Base-by-base conservation (phyloP, 768 basidiomycete genomes). In the Macrolepiota fuliginosa region DNA sequence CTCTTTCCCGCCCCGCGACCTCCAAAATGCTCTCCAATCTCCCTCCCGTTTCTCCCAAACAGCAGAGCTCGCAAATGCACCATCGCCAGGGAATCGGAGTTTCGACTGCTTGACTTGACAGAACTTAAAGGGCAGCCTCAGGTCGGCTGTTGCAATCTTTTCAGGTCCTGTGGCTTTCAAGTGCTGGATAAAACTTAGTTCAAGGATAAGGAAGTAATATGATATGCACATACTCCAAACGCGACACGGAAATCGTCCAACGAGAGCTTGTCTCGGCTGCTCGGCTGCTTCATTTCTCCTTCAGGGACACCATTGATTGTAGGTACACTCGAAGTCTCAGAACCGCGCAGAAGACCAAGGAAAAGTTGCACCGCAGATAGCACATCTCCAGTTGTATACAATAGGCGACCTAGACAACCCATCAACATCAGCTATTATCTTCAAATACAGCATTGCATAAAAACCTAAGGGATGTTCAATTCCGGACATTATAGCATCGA, bases 171-270 rank as follows among this genome's bases (percentile, higher is more conserved):
- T 88, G 1, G 83, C 78, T 58, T 81, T 85, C 64, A 91, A 80
- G 74, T 96, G 94, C 94, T 96, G 58, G 37, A 45, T 37, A 11
- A 47, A 39, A 58, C 39, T 24, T 52, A 13, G 27, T 50, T 49
- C 29, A 54, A 22, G 37, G 49, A n/a, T 4, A 27, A 61, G 12
- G 22, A 47, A 37, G 58, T 15, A 36, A 15, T 22, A 54, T 25
- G n/a, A 51, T 12, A 39, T 56, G n/a, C 19, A 65, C 81, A 61
- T 70, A 96, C 95, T 69, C 86, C 82, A 67, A 91, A 90, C 4
- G 97, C 93, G 13, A 94, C 85, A 24, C 85, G 83, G 68, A 98
- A 92, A 74, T 99, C 96, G 61, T 96, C 92, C 37, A 98, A 70
- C 62, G 84, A 89, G 5, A 92, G 78, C 62, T 87, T 89, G 60